Evolutionary conservation across 108 stramenopile genomes (phyloP).

Genomic region (Discostella stelligeroides): DNA sequence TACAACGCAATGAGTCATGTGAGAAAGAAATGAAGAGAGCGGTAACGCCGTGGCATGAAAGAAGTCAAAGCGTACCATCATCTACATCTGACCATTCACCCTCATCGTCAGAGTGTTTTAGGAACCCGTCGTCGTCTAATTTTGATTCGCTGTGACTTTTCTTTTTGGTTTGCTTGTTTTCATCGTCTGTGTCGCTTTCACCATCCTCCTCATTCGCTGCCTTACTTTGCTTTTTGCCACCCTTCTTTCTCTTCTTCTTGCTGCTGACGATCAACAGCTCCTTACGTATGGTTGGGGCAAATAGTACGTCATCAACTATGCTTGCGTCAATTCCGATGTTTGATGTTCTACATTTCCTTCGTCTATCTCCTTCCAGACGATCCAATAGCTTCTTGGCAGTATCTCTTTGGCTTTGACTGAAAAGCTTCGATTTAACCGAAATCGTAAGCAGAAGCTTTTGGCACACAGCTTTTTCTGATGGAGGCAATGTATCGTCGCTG

Average conservation of each 20-base stretch:
- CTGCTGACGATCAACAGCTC: constrained; percentile 73
- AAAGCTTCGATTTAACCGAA: constrained; percentile 78
- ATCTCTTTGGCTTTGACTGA: constrained; percentile 75
- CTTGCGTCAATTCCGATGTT: constrained; percentile 34
- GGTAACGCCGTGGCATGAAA: not conserved
- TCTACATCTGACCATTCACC: constrained; percentile 85
- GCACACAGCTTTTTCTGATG: constrained; percentile 67
- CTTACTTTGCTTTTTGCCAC: constrained; percentile 48
- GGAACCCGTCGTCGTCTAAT: constrained; percentile 71
- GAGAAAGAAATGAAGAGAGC: not conserved
- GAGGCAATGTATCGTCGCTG: constrained; percentile 68
- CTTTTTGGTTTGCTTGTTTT: constrained; percentile 17
- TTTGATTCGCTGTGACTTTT: constrained; percentile 12
- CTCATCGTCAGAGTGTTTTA: constrained; percentile 79
- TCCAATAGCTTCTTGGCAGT: constrained; percentile 66
- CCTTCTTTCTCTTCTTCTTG: constrained; percentile 61
- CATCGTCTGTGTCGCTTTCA: constrained; percentile 39
- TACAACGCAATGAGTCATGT: not conserved
- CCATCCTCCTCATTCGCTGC: constrained; percentile 27
- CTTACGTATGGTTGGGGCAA: constrained; percentile 58
- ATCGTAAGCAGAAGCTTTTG: constrained; percentile 82
- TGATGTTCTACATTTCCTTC: constrained; percentile 76
- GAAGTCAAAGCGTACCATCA: constrained; percentile 28
- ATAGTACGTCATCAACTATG: constrained; percentile 29
- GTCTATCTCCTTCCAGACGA: constrained; percentile 77